These are phyloP conservation scores for Selenicereus undatus DNA, from an alignment of 148 eudicot species.

Conservation along the genomic window DNA sequence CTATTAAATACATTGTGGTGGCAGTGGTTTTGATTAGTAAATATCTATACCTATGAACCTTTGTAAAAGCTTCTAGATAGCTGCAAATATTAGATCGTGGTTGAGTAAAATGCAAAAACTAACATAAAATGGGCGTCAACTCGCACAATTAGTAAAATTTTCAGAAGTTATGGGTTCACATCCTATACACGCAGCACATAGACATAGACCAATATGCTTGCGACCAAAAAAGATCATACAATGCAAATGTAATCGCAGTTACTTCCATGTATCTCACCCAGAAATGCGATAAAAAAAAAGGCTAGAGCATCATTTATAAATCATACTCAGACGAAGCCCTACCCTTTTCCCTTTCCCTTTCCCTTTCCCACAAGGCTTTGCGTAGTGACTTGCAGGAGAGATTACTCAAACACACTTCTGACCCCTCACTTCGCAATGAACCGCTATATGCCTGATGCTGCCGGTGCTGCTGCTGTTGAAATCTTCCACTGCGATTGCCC, in stretches of 20 bases:
- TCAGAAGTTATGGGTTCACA: no score
- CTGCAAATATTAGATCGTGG: no score
- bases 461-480: constrained; percentile 30
- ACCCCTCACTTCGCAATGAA: constrained; percentile 23
- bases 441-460: constrained; percentile 28
- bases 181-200: no score
- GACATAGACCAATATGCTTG: background rate
- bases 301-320: background rate
- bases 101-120: no score
- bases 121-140: no score
- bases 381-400: constrained; percentile 40
- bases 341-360: constrained; percentile 19
- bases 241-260: background rate
- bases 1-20: no score
- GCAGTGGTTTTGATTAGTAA: no score
- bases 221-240: background rate
- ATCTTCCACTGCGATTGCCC: constrained; percentile 64
- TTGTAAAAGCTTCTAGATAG: no score
- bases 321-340: constrained; percentile 23
- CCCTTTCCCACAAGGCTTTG: constrained; percentile 35
- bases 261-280: constrained; percentile 5
- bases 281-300: background rate
- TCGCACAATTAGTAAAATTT: no score
- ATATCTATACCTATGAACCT: no score
- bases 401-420: constrained; percentile 37